These are phyloP conservation scores for Pythium dissimile DNA, from an alignment of 352 stramenopile species.

Conservation along the genomic window DNA sequence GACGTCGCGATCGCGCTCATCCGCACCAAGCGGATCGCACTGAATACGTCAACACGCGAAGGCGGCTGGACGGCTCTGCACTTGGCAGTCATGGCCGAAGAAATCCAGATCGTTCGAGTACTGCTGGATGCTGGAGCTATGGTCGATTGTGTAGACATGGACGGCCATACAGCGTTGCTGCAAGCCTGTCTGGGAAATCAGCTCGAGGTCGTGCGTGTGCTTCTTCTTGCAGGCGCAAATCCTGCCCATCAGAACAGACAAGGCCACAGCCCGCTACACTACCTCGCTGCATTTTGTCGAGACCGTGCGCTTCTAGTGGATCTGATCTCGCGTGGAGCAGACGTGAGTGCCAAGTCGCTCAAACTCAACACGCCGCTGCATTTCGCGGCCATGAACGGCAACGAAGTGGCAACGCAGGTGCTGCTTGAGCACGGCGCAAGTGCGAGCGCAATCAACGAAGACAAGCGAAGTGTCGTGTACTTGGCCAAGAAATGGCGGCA, in stretches of 20 bases:
- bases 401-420: constrained; percentile 57
- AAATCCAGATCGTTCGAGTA: constrained; percentile 39
- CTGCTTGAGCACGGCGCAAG: constrained; percentile 59
- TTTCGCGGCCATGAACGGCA: constrained; percentile 76
- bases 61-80: constrained; percentile 55
- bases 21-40: constrained; percentile 29
- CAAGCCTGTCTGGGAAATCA: constrained; percentile 54
- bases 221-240: constrained; percentile 49
- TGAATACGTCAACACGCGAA: constrained; percentile 50
- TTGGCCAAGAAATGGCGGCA: constrained; percentile 74
- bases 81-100: constrained; percentile 60
- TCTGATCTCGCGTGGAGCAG: constrained; percentile 42
- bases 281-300: constrained; percentile 59
- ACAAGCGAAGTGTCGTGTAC: constrained; percentile 72
- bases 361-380: constrained; percentile 76
- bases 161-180: constrained; percentile 56
- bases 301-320: constrained; percentile 43
- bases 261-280: constrained; percentile 59
- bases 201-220: constrained; percentile 41
- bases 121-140: constrained; percentile 44
- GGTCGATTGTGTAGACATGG: constrained; percentile 55
- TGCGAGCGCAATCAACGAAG: constrained; percentile 64
- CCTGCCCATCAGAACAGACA: constrained; percentile 68
- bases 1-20: constrained; percentile 41
- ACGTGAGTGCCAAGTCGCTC: constrained; percentile 67